These are phyloP conservation scores for Geotrichum fermentans DNA, from an alignment of 1,139 yeast genomes.

Conservation along the genomic window DNA sequence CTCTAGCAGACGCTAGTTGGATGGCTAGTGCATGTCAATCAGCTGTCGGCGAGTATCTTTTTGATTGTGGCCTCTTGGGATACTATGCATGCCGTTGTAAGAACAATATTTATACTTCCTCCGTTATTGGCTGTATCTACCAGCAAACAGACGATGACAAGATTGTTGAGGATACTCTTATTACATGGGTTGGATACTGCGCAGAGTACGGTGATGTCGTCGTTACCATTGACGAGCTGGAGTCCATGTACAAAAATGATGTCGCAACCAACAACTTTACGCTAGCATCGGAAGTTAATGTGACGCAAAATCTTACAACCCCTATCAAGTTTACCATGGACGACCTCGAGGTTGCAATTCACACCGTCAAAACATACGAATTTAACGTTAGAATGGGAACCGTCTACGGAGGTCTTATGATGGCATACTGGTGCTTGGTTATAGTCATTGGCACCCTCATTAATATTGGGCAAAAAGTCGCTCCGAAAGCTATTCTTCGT, in stretches of 20 bases:
- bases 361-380: slow-evolving; percentile 2
- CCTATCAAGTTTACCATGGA: not conserved
- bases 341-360: not conserved
- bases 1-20: too few species aligned
- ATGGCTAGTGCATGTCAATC: not conserved
- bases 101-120: not conserved
- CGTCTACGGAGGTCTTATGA: slow-evolving; percentile 11
- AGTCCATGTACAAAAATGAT: not conserved
- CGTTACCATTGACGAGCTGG: not conserved
- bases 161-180: not conserved
- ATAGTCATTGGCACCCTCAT: slow-evolving; percentile 23
- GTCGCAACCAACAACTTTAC: not conserved
- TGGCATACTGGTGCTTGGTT: slow-evolving; percentile 29
- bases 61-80: not conserved
- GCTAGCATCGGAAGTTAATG: not conserved
- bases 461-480: slow-evolving; percentile 19
- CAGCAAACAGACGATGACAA: not conserved
- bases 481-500: slow-evolving; percentile 11
- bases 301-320: not conserved
- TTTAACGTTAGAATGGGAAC: slow-evolving; percentile 8
- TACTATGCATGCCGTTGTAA: not conserved
- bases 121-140: not conserved
- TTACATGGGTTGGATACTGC: not conserved
- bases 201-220: not conserved
- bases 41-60: not conserved